Base-by-base conservation (phyloP, 2,329 filamentous ascomycete species). In the Pseudonectria foliicola region DNA sequence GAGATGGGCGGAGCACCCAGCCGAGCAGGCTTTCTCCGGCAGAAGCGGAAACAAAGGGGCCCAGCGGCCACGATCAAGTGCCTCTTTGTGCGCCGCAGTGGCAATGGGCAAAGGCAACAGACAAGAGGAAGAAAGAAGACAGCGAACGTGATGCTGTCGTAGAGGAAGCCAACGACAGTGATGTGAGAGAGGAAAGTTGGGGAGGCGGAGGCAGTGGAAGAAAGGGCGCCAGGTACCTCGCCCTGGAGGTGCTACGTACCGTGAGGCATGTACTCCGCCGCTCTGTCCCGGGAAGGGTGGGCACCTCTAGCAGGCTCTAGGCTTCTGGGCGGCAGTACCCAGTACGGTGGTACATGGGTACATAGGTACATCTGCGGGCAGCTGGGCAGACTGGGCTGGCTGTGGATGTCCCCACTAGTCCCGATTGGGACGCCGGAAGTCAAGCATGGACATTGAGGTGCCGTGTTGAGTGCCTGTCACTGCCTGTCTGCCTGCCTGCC, bases 161-260 rank as follows among this genome's bases (percentile, higher is more conserved):
- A 34, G 50, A 48, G 37, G 43, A 43, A 41, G 38, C 44, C 46
- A 49, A 44, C 42, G 52, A 40, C 43, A 51, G 45, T 43, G 44
- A 50, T 36, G 39, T 29, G 33, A 32, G 39, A 49, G 45, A 42
- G 42, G 49, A 50, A 54, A 53, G 52, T 50, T 50, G 50, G 48
- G 47, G 48, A 48, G 46, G 53, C 52, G 50, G 53, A 56, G 53
- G 54, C 48, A 48, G 50, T 55, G 49, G 50, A 46, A 51, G 50
- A 54, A 48, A 45, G 50, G 46, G 46, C 18, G 18, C 18, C 18
- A 21, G 18, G 18, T 21, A 21, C 18, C 18, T 21, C 8, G 18
- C 18, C 18, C 18, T 21, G 38, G 41, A 38, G 36, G 15, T 11
- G 4, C 29, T 10, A 14, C 10, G 21, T 32, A 25, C 30, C 18